Conservation (phyloP, 2,329 filamentous ascomycete genomes). For the Fusarium sarcochroum region DNA sequence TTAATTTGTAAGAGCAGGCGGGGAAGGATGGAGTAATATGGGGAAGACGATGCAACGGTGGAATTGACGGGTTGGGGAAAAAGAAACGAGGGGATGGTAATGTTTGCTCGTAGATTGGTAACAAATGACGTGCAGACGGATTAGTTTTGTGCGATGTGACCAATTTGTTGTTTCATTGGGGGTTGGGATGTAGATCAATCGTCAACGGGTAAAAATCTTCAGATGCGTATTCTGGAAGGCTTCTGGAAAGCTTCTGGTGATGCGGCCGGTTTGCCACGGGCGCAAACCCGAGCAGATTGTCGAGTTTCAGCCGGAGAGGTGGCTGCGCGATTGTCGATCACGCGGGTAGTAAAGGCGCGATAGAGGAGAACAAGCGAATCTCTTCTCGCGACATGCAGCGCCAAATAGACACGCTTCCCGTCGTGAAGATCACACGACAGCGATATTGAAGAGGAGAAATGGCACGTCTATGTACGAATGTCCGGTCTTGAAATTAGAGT, state of each 20-base stretch:
- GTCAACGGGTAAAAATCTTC: neutral
- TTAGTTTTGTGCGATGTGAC: neutral
- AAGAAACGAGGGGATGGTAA: neutral
- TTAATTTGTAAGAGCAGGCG: neutral
- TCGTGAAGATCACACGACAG: neutral
- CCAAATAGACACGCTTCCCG: too few species aligned
- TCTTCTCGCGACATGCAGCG: too few species aligned
- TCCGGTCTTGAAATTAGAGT: neutral
- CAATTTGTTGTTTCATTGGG: neutral
- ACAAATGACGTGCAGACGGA: conserved; percentile 9
- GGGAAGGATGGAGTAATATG: neutral
- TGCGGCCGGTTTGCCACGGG: conserved; percentile 10
- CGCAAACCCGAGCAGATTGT: neutral
- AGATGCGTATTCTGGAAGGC: conserved; percentile 20
- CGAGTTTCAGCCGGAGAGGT: neutral
- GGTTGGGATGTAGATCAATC: conserved; percentile 21
- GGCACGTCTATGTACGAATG: neutral
- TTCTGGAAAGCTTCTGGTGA: conserved; percentile 31
- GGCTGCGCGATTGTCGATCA: neutral
- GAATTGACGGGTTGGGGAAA: too few species aligned
- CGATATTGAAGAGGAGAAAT: neutral
- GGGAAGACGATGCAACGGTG: neutral
- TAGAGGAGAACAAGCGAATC: too few species aligned
- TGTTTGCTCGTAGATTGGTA: conserved; percentile 4
- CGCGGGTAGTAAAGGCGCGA: too few species aligned